Evolutionary conservation across 1,284 basidiomycete genomes (phyloP).

Genomic region (Leccinum laetum): DNA sequence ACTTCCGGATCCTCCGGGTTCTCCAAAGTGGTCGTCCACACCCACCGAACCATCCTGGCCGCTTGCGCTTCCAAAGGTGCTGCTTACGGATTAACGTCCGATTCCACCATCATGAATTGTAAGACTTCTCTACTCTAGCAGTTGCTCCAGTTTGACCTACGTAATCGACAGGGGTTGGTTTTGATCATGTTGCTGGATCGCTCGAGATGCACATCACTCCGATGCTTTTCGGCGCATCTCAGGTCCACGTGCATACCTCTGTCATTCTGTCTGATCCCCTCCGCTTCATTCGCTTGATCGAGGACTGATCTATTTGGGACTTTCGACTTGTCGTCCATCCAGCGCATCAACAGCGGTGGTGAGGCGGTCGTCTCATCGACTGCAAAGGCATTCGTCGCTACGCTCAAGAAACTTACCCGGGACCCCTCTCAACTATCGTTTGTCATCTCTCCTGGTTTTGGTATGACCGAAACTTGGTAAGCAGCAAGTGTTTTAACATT

Average conservation of each 20-base stretch:
- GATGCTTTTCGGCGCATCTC: constrained; percentile 25
- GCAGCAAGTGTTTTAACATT: background rate
- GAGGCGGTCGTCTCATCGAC: constrained; percentile 40
- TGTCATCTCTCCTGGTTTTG: constrained; percentile 38
- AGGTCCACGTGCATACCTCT: constrained; percentile 30
- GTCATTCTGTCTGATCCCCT: constrained; percentile 25
- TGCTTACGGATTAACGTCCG: constrained; percentile 23
- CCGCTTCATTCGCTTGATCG: constrained; percentile 24
- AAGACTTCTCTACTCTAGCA: background rate
- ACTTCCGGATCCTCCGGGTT: constrained; percentile 38
- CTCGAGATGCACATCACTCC: constrained; percentile 32
- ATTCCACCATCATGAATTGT: constrained; percentile 29
- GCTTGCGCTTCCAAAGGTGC: constrained; percentile 25
- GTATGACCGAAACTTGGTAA: constrained; percentile 42
- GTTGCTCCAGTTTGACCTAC: background rate
- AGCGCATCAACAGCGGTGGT: constrained; percentile 34
- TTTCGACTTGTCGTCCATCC: constrained; percentile 35
- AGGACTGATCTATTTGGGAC: constrained; percentile 21
- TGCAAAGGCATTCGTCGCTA: constrained; percentile 34
- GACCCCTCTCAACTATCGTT: constrained; percentile 19
- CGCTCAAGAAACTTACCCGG: constrained; percentile 27
- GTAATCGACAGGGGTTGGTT: constrained; percentile 30
- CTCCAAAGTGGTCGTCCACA: constrained; percentile 36
- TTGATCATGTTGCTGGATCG: constrained; percentile 39
- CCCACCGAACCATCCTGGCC: constrained; percentile 29